Conservation (phyloP, 2,329 filamentous ascomycete species). For the Phoma herbarum region DNA sequence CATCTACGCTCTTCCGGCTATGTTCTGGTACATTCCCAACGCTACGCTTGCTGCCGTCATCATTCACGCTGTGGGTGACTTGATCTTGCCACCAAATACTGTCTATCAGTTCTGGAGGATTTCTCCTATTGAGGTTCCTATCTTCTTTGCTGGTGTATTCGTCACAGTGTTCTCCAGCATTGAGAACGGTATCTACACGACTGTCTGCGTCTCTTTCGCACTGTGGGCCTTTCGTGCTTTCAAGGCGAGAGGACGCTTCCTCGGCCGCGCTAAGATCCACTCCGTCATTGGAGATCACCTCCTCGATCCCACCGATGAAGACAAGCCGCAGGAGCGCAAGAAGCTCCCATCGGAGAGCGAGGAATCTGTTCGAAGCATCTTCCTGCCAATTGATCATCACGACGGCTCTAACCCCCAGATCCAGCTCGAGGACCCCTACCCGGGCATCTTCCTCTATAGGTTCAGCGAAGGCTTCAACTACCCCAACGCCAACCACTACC, state of each 20-base stretch:
- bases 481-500: slow-evolving; percentile 88
- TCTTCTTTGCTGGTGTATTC: slow-evolving; percentile 92
- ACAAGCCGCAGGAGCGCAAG: slow-evolving; percentile 35
- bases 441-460: slow-evolving; percentile 95
- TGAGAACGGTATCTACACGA: slow-evolving; percentile 91
- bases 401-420: slow-evolving; percentile 91
- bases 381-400: slow-evolving; percentile 83
- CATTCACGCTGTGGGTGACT: slow-evolving; percentile 92
- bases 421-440: slow-evolving; percentile 79
- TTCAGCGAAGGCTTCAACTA: slow-evolving; percentile 98
- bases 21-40: slow-evolving; percentile 94
- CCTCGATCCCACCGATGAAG: slow-evolving; percentile 59
- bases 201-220: slow-evolving; percentile 77
- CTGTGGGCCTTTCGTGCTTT: slow-evolving; percentile 85
- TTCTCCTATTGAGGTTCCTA: slow-evolving; percentile 85
- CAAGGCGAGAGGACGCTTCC: slow-evolving; percentile 82
- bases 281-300: slow-evolving; percentile 81
- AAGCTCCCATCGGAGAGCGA: slow-evolving; percentile 41
- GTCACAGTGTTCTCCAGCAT: slow-evolving; percentile 89
- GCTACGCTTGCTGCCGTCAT: slow-evolving; percentile 86
- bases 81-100: slow-evolving; percentile 89
- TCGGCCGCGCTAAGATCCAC: slow-evolving; percentile 84
- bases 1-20: slow-evolving; percentile 84
- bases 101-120: slow-evolving; percentile 96
- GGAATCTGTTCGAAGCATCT: slow-evolving; percentile 74